phyloP scores from a whole-genome alignment of 2,329 filamentous ascomycete species.

The Ascochyta pisi region DNA sequence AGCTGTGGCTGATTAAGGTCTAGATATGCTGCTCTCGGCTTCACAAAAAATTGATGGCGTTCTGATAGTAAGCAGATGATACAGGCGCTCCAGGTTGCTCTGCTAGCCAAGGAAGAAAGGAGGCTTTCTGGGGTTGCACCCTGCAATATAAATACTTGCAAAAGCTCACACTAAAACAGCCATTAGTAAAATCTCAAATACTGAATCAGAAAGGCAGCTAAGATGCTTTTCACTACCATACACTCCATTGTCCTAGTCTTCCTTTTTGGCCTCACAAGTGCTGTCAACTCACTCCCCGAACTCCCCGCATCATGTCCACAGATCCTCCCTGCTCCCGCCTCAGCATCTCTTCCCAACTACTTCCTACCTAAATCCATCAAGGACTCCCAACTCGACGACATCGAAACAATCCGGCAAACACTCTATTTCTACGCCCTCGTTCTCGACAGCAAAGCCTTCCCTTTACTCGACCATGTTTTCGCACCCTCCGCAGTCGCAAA shows the following conservation, averaged over 20 bases:
- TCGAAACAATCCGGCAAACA: conserved; percentile 11
- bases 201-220: not conserved
- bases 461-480: conserved; percentile 11
- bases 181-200: no score
- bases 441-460: conserved; percentile 10
- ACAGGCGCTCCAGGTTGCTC: not conserved
- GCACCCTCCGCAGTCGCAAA: conserved; percentile 7
- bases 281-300: not conserved
- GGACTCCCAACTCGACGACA: conserved; percentile 6
- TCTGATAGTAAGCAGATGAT: not conserved
- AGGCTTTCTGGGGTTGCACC: not conserved
- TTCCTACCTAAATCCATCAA: conserved; percentile 9
- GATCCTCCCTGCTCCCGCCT: conserved; percentile 9
- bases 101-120: not conserved
- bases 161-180: no score
- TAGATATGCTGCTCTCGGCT: not conserved
- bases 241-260: not conserved
- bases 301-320: conserved; percentile 12
- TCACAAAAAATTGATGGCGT: conserved; percentile 8
- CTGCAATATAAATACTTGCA: no score
- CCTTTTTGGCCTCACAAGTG: not conserved
- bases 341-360: conserved; percentile 4
- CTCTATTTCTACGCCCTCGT: conserved; percentile 13
- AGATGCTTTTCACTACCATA: not conserved
- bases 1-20: not conserved